Evolutionary conservation across 768 basidiomycete species (phyloP).

Genomic region (Chlorophyllum brunneum): DNA sequence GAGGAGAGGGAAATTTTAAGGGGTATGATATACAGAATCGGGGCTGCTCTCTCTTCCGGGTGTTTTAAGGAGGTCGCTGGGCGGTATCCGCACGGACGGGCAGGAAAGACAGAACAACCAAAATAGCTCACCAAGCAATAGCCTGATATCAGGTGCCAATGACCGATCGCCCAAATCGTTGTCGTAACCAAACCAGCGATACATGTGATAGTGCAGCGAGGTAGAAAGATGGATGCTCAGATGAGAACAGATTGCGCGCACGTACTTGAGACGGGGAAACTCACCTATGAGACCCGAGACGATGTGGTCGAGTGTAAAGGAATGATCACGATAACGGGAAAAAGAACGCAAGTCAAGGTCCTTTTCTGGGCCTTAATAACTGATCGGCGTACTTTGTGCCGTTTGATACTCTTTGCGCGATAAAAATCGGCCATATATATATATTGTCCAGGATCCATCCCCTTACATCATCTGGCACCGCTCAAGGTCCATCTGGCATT

Average conservation of each 20-base stretch:
- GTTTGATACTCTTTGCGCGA: too few species aligned
- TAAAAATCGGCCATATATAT: neutral
- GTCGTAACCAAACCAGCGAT: neutral
- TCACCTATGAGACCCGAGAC: neutral
- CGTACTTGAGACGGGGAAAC: neutral
- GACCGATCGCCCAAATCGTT: constrained; percentile 7
- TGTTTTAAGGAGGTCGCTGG: neutral
- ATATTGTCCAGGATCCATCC: neutral
- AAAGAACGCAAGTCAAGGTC: neutral
- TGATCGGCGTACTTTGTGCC: too few species aligned
- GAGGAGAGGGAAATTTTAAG: neutral
- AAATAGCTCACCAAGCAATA: constrained; percentile 8
- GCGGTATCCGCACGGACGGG: too few species aligned
- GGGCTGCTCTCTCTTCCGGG: neutral
- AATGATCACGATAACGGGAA: constrained; percentile 3
- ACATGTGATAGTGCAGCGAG: constrained; percentile 18
- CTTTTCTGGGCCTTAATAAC: neutral
- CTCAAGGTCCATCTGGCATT: constrained; percentile 8
- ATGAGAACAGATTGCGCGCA: neutral
- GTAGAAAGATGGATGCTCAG: neutral
- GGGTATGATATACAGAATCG: neutral
- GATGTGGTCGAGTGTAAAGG: neutral
- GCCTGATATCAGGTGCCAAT: constrained; percentile 19
- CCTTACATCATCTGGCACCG: neutral
- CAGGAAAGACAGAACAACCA: constrained; percentile 1